These are phyloP conservation scores for Pseudozyma hubeiensis DNA, from an alignment of 1,284 basidiomycete genomes.

Conservation along the genomic window DNA sequence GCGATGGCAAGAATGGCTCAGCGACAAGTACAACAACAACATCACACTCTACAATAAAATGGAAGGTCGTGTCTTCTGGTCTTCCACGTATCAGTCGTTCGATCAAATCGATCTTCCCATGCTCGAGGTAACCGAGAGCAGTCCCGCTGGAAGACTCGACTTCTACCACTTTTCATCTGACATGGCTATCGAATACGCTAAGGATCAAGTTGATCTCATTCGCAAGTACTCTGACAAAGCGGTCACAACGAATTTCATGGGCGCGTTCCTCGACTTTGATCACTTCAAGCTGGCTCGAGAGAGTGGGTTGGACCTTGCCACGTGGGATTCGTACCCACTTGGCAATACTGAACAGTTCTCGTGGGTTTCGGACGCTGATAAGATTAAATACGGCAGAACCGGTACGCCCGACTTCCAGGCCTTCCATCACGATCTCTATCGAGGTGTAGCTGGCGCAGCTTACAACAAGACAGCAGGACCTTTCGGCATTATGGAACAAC, in stretches of 20 bases:
- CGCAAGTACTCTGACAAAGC: constrained; percentile 42
- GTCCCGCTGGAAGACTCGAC: constrained; percentile 50
- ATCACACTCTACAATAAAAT: constrained; percentile 43
- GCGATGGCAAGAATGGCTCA: constrained; percentile 48
- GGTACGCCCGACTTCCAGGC: constrained; percentile 49
- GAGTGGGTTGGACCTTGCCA: constrained; percentile 43
- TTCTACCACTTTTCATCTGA: constrained; percentile 49
- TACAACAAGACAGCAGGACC: constrained; percentile 42
- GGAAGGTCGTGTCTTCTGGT: constrained; percentile 55
- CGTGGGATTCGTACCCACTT: constrained; percentile 50
- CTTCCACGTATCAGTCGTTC: constrained; percentile 41
- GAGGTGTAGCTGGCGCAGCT: constrained; percentile 44
- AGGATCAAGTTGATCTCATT: constrained; percentile 42
- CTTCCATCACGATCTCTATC: constrained; percentile 44
- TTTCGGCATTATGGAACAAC: constrained; percentile 53
- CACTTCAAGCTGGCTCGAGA: constrained; percentile 44
- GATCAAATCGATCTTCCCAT: constrained; percentile 43
- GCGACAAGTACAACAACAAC: constrained; percentile 47
- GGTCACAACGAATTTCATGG: constrained; percentile 57
- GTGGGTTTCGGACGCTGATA: constrained; percentile 42
- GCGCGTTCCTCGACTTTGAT: constrained; percentile 46
- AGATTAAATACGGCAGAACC: constrained; percentile 42
- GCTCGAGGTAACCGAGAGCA: constrained; percentile 50
- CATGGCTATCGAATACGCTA: constrained; percentile 47
- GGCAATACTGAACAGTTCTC: constrained; percentile 45